Conservation (phyloP, 257 asterid species). For the Solanum tarijense region DNA sequence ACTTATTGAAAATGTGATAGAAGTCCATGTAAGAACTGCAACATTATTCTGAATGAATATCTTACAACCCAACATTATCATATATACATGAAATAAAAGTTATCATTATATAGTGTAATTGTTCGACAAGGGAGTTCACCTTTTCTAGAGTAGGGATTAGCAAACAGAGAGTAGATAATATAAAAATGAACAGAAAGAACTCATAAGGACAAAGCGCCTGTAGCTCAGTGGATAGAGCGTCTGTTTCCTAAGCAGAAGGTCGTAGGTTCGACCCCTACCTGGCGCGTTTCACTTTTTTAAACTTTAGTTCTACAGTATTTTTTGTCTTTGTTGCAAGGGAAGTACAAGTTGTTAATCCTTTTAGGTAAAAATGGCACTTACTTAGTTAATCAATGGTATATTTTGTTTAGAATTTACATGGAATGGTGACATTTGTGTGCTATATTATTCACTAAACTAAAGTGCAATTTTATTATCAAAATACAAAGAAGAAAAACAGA, state of each 20-base stretch:
- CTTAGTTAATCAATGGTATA: too few species aligned
- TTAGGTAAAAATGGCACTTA: too few species aligned
- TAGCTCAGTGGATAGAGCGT: slow-evolving; percentile 99
- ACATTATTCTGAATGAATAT: not conserved
- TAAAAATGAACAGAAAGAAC: too few species aligned
- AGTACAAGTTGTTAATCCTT: too few species aligned
- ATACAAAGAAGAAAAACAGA: not conserved
- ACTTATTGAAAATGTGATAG: not conserved
- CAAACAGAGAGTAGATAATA: too few species aligned
- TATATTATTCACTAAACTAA: too few species aligned
- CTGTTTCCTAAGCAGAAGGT: slow-evolving; percentile 98
- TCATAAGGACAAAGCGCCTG: slow-evolving; percentile 38
- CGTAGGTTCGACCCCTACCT: slow-evolving; percentile 98
- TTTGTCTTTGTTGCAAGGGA: too few species aligned
- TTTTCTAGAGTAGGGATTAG: not conserved
- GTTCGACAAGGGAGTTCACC: not conserved
- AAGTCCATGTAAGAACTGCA: rapidly evolving
- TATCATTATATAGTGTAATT: not conserved
- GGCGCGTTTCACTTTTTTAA: slow-evolving; percentile 35
- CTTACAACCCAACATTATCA: not conserved
- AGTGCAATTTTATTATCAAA: not conserved
- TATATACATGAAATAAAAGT: not conserved
- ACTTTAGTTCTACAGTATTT: too few species aligned
- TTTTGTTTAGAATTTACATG: too few species aligned
- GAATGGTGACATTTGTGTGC: too few species aligned